Evolutionary conservation across 208 protist genomes (phyloP).

Genomic region (Herpetomonas samuelpessoai): DNA sequence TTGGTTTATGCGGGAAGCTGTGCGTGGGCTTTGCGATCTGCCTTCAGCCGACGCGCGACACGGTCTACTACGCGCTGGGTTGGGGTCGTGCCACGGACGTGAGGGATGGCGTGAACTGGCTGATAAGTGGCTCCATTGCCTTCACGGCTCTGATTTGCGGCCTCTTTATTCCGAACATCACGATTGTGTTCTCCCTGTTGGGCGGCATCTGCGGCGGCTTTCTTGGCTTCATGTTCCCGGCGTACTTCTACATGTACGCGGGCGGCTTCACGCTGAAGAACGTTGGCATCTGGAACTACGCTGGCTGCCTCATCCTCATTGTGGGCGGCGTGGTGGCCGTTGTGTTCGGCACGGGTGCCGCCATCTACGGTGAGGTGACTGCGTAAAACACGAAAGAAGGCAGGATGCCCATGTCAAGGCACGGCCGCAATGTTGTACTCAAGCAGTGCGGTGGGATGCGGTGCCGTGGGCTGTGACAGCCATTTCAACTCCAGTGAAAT

Average conservation of each 20-base stretch:
- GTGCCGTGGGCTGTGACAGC: no score
- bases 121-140: slow-evolving; percentile 41
- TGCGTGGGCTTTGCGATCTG: slow-evolving; percentile 76
- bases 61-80: slow-evolving; percentile 59
- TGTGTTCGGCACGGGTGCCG: slow-evolving; percentile 61
- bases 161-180: slow-evolving; percentile 77
- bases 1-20: slow-evolving; percentile 72
- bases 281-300: slow-evolving; percentile 44
- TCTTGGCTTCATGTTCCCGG: slow-evolving; percentile 78
- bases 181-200: slow-evolving; percentile 74
- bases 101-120: slow-evolving; percentile 37
- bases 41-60: slow-evolving; percentile 68
- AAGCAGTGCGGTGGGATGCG: no score
- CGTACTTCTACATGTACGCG: slow-evolving; percentile 76
- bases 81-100: slow-evolving; percentile 54
- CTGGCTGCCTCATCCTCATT: slow-evolving; percentile 45
- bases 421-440: no score
- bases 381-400: background rate
- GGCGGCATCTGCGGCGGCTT: slow-evolving; percentile 71
- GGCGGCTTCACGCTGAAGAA: slow-evolving; percentile 52
- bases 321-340: slow-evolving; percentile 62
- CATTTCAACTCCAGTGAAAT: no score
- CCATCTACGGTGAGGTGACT: slow-evolving; percentile 36
- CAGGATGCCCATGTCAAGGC: no score
- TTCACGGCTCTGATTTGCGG: slow-evolving; percentile 59